Evolutionary conservation across 805 yeast species (phyloP), one percentile per base, ranked within the genome.

Genomic region (Candida berthetii): DNA sequence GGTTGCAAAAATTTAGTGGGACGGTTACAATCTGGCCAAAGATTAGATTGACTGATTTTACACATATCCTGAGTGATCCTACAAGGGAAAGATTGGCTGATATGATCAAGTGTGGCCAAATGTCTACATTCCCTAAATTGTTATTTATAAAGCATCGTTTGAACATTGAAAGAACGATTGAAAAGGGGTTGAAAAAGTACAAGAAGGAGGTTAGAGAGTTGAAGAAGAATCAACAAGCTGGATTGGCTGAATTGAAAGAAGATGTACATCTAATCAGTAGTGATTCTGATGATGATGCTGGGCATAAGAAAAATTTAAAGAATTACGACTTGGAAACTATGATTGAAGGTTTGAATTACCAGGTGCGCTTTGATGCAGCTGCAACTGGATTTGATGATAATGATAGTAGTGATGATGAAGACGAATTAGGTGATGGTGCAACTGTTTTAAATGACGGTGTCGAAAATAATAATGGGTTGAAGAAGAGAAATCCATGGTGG

Each of bases 11-110:
- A 44, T 85, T 85, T 54, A 75, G 81, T 36, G 95, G 95, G 1
- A 72, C 85, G 0, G 79, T 85, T 10, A 85, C 93, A 0, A 68
- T 85, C 17, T 85, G 87, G 80, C 93, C 93, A 3, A 73, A 80
- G 48, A 74, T 80, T 47, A 64, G 64, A 29, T 56, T 82, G 11
- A 58, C 57, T 28, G 93, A 85, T 54, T 78, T 82, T 47, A 69
- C 68, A 63, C 70, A 79, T 52, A 78, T 85, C 36, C 62, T 85
- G 41, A 70, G 79, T 46, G 91, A 85, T 53, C 93, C 95, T 2
- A 68, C 74, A 3, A 79, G 73, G 47, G 75, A 74, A 31, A 68
- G 76, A 45, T 61, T 85, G 48, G 75, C 57, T 3, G 65, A 64
- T 36, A 73, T 80, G 72, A 72, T 85, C 25, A 52, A 60, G 25